Percentiles rank a stretch among this genome's conserved stretches.
These are phyloP conservation scores for Furcasterigmium furcatum DNA, from an alignment of 2,329 filamentous ascomycete species.

Conservation along the genomic window DNA sequence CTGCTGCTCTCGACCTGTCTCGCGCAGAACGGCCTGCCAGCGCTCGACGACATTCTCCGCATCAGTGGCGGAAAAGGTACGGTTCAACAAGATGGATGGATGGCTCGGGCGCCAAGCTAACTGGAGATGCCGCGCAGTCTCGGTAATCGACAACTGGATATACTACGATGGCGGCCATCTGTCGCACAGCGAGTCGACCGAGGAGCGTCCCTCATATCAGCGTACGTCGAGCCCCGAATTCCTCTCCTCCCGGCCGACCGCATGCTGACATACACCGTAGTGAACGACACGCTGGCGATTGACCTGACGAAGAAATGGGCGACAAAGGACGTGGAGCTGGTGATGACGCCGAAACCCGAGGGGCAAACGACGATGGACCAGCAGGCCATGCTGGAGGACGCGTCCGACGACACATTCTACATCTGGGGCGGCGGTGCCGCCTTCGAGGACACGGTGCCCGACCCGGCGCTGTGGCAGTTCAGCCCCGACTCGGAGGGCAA, in stretches of 20 bases:
- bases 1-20: too few species aligned
- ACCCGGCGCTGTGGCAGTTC: constrained; percentile 8
- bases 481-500: constrained; percentile 7
- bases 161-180: constrained; percentile 35
- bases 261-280: not conserved
- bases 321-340: constrained; percentile 3
- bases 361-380: not conserved
- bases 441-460: not conserved
- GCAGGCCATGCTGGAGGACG: constrained; percentile 6
- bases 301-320: constrained; percentile 9
- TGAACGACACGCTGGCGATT: constrained; percentile 11
- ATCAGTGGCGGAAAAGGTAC: too few species aligned
- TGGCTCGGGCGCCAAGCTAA: too few species aligned
- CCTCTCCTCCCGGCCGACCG: not conserved
- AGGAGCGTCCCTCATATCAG: constrained; percentile 2
- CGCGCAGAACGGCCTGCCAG: too few species aligned
- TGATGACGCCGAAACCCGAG: not conserved
- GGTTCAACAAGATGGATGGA: too few species aligned
- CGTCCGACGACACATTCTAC: constrained; percentile 1
- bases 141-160: constrained; percentile 27
- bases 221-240: not conserved
- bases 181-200: constrained; percentile 8
- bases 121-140: constrained; percentile 3
- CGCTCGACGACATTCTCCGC: too few species aligned
- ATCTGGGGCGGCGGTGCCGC: constrained; percentile 8